A percentile compares a stretch with the other conserved stretches of the same genome.
These are phyloP conservation scores for Bathelium albidoporum DNA, from an alignment of 495 filamentous ascomycete genomes.

Conservation along the genomic window DNA sequence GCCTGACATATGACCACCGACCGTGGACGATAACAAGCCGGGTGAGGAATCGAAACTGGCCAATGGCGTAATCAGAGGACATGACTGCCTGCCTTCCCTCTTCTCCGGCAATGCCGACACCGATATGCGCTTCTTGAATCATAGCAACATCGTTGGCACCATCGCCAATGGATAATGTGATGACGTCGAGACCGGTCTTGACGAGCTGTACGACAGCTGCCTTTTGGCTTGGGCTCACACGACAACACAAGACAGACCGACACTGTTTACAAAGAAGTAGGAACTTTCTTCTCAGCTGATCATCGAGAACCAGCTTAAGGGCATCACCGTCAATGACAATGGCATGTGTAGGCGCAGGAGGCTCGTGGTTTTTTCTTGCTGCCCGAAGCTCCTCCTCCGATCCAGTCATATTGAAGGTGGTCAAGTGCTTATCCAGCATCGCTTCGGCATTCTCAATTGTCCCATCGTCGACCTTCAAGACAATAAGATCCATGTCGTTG, in stretches of 20 bases:
- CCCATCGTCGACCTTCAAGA: conserved; percentile 75
- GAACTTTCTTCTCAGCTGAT: conserved; percentile 79
- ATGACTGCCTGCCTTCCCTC: conserved; percentile 97
- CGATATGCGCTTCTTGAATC: conserved; percentile 98
- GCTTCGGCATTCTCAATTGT: conserved; percentile 51
- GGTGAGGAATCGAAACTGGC: conserved; percentile 90
- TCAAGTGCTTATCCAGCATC: conserved; percentile 63
- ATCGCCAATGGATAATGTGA: conserved; percentile 94
- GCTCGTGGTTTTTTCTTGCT: conserved; percentile 70
- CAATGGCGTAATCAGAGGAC: conserved; percentile 98
- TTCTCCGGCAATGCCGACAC: conserved; percentile 94
- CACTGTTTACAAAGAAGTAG: conserved; percentile 94
- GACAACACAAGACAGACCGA: conserved; percentile 92
- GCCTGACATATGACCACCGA: conserved; percentile 86
- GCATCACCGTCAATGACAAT: conserved; percentile 95
- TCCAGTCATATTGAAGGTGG: conserved; percentile 67
- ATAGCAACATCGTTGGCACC: conserved; percentile 99
- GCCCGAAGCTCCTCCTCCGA: conserved; percentile 74
- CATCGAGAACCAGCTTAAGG: conserved; percentile 77
- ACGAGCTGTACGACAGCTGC: conserved; percentile 96
- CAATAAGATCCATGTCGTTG: conserved; percentile 95
- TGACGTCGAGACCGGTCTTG: conserved; percentile 85
- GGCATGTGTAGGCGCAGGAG: conserved; percentile 84
- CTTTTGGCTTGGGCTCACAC: conserved; percentile 94
- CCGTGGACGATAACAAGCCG: conserved; percentile 91